phyloP scores from a whole-genome alignment of 257 asterid genomes.

The Gentiana macrophylla region DNA sequence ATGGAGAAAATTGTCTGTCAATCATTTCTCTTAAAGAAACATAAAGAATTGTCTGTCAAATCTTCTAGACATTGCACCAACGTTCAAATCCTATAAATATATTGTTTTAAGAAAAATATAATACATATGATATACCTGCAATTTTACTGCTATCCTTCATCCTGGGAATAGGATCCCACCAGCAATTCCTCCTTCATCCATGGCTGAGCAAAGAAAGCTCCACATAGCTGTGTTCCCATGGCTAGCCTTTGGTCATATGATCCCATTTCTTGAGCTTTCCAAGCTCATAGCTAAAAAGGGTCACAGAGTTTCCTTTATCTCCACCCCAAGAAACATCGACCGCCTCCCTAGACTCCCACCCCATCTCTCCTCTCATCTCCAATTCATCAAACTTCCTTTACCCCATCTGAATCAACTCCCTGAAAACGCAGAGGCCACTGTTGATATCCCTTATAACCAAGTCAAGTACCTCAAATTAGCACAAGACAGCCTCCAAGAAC shows the following conservation, averaged over 20 bases:
- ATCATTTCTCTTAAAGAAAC: too few species aligned
- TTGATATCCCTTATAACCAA: slow-evolving; percentile 14
- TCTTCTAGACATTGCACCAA: too few species aligned
- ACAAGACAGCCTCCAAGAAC: slow-evolving; percentile 16
- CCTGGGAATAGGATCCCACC: neutral
- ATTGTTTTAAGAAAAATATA: too few species aligned
- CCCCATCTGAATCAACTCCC: slow-evolving; percentile 19
- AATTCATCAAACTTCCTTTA: slow-evolving; percentile 30
- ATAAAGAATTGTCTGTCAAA: too few species aligned
- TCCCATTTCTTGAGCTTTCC: slow-evolving; percentile 40
- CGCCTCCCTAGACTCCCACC: slow-evolving; percentile 43
- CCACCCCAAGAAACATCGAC: slow-evolving; percentile 42
- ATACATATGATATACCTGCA: too few species aligned
- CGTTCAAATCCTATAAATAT: too few species aligned
- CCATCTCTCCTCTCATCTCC: slow-evolving; percentile 5
- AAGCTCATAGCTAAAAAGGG: slow-evolving; percentile 39
- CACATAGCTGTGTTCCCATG: slow-evolving; percentile 55
- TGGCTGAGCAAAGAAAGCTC: slow-evolving; percentile 13
- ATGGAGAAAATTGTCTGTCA: too few species aligned
- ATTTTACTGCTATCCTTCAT: too few species aligned
- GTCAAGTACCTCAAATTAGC: slow-evolving; percentile 28
- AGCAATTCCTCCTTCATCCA: slow-evolving; percentile 3
- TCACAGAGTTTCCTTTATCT: slow-evolving; percentile 36
- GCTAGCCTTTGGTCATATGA: slow-evolving; percentile 63
- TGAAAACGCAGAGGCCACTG: slow-evolving; percentile 22